phyloP scores from a whole-genome alignment of 306 rosid species.

The Datisca glomerata region DNA sequence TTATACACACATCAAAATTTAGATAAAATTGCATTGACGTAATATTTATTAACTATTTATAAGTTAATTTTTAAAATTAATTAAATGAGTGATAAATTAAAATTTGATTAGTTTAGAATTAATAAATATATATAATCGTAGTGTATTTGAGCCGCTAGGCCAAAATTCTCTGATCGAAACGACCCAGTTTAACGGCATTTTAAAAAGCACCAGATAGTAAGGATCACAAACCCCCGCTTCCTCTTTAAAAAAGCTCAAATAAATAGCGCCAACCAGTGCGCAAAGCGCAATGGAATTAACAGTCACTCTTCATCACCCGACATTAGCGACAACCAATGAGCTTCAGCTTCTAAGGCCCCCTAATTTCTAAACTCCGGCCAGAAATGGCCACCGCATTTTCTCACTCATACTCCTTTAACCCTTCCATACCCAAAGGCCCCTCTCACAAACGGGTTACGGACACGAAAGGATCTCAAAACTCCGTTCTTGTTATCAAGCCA shows the following conservation, averaged over 20 bases:
- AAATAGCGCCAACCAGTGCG: background rate
- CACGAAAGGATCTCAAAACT: conserved; percentile 6
- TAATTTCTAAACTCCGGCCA: background rate
- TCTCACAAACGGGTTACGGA: conserved; percentile 7
- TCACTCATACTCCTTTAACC: conserved; percentile 10
- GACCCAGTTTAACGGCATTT: background rate
- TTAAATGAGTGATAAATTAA: no score
- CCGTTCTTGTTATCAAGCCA: conserved; percentile 7
- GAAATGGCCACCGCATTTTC: conserved; percentile 27
- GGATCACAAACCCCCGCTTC: no score
- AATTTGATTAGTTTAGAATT: no score
- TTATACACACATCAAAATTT: no score
- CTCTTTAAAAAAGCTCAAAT: no score
- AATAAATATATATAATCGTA: no score
- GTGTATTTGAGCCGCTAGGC: no score
- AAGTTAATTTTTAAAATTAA: no score
- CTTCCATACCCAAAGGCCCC: conserved; percentile 8
- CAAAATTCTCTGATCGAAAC: no score
- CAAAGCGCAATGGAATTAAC: background rate
- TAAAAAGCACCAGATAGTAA: no score
- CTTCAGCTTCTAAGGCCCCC: background rate
- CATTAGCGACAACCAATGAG: background rate
- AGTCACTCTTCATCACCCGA: conserved; percentile 8
- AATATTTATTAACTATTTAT: no score
- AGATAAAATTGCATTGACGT: no score